A percentile compares a stretch with the other conserved stretches of the same genome.
phyloP scores from a whole-genome alignment of 2,329 filamentous ascomycete genomes.

The Daldinia sp. region DNA sequence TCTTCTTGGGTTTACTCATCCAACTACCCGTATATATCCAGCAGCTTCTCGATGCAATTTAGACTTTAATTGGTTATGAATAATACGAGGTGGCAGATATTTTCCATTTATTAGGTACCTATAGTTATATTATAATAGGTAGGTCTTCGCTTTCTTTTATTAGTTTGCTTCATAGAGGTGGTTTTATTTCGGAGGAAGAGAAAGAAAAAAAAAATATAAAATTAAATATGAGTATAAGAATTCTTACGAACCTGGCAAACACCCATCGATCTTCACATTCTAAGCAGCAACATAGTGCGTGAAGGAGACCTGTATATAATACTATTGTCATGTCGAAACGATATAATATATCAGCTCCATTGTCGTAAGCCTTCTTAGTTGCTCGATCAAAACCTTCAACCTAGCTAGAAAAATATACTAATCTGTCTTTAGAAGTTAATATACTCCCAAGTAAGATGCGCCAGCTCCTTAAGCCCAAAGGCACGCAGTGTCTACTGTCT shows the following conservation, averaged over 20 bases:
- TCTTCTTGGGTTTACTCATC: no score
- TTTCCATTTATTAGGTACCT: not conserved
- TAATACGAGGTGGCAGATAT: not conserved
- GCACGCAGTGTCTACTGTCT: conserved; percentile 4
- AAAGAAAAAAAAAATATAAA: no score
- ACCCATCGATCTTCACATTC: not conserved
- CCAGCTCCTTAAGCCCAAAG: conserved; percentile 6
- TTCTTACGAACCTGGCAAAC: not conserved
- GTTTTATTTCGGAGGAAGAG: not conserved
- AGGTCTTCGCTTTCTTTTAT: not conserved
- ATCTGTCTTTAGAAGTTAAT: conserved; percentile 3
- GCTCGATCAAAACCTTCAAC: not conserved
- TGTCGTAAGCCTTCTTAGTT: not conserved
- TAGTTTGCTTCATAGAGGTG: not conserved
- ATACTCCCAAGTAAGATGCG: conserved; percentile 10
- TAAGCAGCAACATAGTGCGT: not conserved
- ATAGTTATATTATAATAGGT: conserved; percentile 4
- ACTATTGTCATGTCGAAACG: not conserved
- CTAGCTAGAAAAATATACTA: conserved; percentile 23
- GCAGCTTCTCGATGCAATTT: not conserved
- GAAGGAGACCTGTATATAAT: not conserved
- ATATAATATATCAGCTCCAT: not conserved
- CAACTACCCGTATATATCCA: no score
- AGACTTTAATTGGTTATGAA: not conserved
- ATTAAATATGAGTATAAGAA: not conserved